Evolutionary conservation across 2,329 filamentous ascomycete genomes (phyloP), one percentile per base, ranked within the genome.

Genomic region (Orbilia quercus): DNA sequence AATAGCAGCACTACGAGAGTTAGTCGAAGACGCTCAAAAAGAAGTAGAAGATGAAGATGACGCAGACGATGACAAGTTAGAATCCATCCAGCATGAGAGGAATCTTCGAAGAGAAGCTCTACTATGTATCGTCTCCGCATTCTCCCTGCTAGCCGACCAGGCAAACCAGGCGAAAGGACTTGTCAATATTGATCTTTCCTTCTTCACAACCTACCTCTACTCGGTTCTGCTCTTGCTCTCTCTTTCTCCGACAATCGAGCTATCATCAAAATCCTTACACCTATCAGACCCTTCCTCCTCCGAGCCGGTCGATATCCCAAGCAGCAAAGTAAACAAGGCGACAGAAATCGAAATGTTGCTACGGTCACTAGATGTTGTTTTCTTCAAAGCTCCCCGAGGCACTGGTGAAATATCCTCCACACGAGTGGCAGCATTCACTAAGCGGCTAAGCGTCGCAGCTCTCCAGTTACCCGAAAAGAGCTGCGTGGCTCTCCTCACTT

Each of bases 161-260:
- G 94, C 89, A 14, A 89, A 91, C 82, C 94, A 92, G 82, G 90
- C 92, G 53, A 90, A 92, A 66, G 86, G 89, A 45, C 85, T 89
- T 47, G 86, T 98, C 2, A 91, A 93, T 78, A 88, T 99, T 53
- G 96, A 99, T 80, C 87, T 99, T 38, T 92, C 90, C 78, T 97
- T 93, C 85, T 99, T 99, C 85, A 93, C 92, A 78, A 91, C 90
- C 12, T 91, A 97, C 81, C 90, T 99, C 70, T 99, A 96, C 84
- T 89, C 89, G 77, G 91, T 91, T 14, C 86, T 99, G 3, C 87
- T 94, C 76, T 85, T 90, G 1, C 86, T 96, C 23, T 89, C 90
- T 1, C 84, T 93, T 53, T 90, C 96, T 80, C 85, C 93, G 0
- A 91, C 97, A 79, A 88, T 99, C 76, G 95, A 99, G 80, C 87